These are phyloP conservation scores for Aureoboletus auriporus DNA, from an alignment of 768 basidiomycete genomes.

Conservation along the genomic window DNA sequence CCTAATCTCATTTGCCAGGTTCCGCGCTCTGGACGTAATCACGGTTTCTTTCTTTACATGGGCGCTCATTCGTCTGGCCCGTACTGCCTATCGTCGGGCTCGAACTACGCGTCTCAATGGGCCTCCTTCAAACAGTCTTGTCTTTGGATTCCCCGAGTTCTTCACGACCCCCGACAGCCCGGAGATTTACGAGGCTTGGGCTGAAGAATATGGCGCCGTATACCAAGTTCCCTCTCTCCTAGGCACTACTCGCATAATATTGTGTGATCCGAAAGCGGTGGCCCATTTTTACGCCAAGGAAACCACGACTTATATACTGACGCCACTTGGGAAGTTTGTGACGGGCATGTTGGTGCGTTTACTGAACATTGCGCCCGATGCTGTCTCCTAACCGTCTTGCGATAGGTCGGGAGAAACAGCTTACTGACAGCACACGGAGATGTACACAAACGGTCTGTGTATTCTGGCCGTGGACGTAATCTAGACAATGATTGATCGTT, in stretches of 20 bases:
- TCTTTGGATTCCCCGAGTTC: constrained; percentile 38
- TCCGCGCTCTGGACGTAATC: constrained; percentile 6
- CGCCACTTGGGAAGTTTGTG: constrained; percentile 15
- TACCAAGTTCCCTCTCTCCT: constrained; percentile 40
- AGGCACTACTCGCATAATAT: constrained; percentile 34
- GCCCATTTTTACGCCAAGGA: constrained; percentile 51
- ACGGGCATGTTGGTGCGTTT: constrained; percentile 31
- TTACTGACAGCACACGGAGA: constrained; percentile 18
- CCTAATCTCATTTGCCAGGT: too few species aligned
- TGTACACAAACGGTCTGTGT: constrained; percentile 12
- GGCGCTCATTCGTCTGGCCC: constrained; percentile 11
- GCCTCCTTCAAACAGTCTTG: constrained; percentile 37
- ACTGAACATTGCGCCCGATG: too few species aligned
- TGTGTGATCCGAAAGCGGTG: constrained; percentile 48
- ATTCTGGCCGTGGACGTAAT: neutral
- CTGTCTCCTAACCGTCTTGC: neutral
- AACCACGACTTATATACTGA: constrained; percentile 35
- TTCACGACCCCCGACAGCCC: constrained; percentile 28
- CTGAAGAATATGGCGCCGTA: constrained; percentile 41
- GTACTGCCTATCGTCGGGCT: constrained; percentile 6
- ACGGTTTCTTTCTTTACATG: constrained; percentile 14
- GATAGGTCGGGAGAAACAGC: constrained; percentile 9
- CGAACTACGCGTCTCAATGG: constrained; percentile 38
- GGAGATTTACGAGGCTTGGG: constrained; percentile 46
- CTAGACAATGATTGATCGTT: neutral